Evolutionary conservation across 2,329 filamentous ascomycete genomes (phyloP).

Genomic region (Trichoderma lentiforme): DNA sequence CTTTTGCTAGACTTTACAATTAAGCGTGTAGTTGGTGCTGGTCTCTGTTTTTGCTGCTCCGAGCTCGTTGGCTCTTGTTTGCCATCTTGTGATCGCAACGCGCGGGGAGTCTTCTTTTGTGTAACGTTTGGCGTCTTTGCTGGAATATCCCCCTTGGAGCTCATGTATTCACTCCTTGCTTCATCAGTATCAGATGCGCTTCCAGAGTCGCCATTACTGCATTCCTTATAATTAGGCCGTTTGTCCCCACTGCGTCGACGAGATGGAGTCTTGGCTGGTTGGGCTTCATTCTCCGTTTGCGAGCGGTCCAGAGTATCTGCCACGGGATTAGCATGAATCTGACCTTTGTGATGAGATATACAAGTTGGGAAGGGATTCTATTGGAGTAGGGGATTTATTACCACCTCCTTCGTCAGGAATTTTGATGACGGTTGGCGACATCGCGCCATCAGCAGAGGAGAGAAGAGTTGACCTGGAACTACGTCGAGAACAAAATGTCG

Average conservation of each 20-base stretch:
- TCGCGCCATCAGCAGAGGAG: not conserved
- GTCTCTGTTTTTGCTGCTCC: too few species aligned
- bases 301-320: not conserved
- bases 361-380: too few species aligned
- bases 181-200: not conserved
- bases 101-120: not conserved
- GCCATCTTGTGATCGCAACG: not conserved
- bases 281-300: not conserved
- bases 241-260: not conserved
- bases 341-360: too few species aligned
- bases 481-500: too few species aligned
- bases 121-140: not conserved
- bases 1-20: too few species aligned
- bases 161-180: not conserved
- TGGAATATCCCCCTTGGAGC: not conserved
- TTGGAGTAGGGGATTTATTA: not conserved
- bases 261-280: not conserved
- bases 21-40: too few species aligned
- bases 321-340: not conserved
- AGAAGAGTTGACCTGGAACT: not conserved
- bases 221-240: not conserved
- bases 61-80: not conserved
- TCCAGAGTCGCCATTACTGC: not conserved
- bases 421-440: not conserved
- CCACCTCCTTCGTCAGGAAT: not conserved